Percentiles rank a stretch among this genome's conserved stretches.
phyloP scores from a whole-genome alignment of 371 early-diverging fungal genomes.

The Synchytrium microbalum region DNA sequence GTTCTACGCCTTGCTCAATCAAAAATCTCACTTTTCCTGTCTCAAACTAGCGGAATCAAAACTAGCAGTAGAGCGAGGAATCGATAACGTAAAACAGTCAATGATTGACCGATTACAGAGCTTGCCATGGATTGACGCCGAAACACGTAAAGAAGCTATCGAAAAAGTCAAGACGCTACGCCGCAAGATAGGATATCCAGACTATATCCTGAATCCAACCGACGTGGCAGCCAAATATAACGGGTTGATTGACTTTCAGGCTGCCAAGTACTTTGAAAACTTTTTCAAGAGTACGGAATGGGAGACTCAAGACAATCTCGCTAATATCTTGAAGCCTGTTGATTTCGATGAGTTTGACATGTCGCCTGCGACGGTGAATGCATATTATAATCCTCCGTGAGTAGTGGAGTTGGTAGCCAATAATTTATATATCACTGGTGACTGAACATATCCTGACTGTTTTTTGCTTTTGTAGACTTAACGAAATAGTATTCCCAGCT shows the following conservation, averaged over 20 bases:
- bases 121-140: slow-evolving; percentile 17
- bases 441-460: not conserved
- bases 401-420: not conserved
- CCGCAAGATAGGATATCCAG: slow-evolving; percentile 23
- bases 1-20: not conserved
- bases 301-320: slow-evolving; percentile 8
- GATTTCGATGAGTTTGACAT: slow-evolving; percentile 25
- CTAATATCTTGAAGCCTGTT: slow-evolving; percentile 18
- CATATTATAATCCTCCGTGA: slow-evolving; percentile 15
- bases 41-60: slow-evolving; percentile 13
- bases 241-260: slow-evolving; percentile 9
- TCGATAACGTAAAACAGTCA: slow-evolving; percentile 17
- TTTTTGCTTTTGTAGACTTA: slow-evolving; percentile 17
- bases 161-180: slow-evolving; percentile 17
- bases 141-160: slow-evolving; percentile 13
- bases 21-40: not conserved
- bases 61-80: slow-evolving; percentile 8
- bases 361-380: slow-evolving; percentile 32
- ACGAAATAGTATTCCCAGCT: slow-evolving; percentile 33
- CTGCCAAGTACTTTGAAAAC: slow-evolving; percentile 18
- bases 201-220: slow-evolving; percentile 16
- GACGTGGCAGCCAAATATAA: slow-evolving; percentile 12
- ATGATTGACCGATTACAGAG: slow-evolving; percentile 11
- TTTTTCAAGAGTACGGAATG: slow-evolving; percentile 6
- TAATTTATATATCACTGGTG: not conserved